Conservation (phyloP, 2,329 filamentous ascomycete species). For the Ophiocordyceps camponoti-saundersi region DNA sequence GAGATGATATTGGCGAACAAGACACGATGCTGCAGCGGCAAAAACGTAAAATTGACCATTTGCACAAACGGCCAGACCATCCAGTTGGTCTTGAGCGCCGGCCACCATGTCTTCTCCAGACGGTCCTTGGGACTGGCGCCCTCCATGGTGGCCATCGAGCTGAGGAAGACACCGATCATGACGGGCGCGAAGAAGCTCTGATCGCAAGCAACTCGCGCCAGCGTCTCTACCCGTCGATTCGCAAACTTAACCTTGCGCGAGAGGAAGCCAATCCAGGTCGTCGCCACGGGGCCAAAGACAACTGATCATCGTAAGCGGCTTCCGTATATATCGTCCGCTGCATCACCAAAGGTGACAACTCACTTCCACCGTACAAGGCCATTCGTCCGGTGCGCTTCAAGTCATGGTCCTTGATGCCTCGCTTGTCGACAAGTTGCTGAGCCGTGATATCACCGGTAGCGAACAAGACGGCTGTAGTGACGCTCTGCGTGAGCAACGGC, state of each 20-base stretch:
- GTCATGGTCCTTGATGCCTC: conserved; percentile 62
- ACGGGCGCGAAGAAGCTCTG: conserved; percentile 72
- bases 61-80: conserved; percentile 80
- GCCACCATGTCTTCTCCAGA: conserved; percentile 50
- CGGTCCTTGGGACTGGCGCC: conserved; percentile 46
- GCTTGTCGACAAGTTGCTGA: conserved; percentile 78
- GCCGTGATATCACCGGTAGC: conserved; percentile 81
- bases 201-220: conserved; percentile 64
- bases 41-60: conserved; percentile 70
- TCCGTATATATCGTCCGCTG: not conserved
- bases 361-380: conserved; percentile 64
- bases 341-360: conserved; percentile 9
- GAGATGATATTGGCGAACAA: conserved; percentile 74
- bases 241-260: conserved; percentile 49
- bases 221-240: conserved; percentile 50
- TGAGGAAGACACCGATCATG: conserved; percentile 68
- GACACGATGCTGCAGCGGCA: conserved; percentile 69
- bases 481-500: conserved; percentile 76
- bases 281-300: conserved; percentile 76
- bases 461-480: conserved; percentile 85
- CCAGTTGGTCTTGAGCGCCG: conserved; percentile 68
- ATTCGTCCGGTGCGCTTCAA: conserved; percentile 56
- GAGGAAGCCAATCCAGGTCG: conserved; percentile 73
- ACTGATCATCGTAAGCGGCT: conserved; percentile 22
- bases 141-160: conserved; percentile 71